A percentile compares a stretch with the other conserved stretches of the same genome.
Conservation (phyloP, 148 eudicot genomes). For the Agrostemma githago region DNA sequence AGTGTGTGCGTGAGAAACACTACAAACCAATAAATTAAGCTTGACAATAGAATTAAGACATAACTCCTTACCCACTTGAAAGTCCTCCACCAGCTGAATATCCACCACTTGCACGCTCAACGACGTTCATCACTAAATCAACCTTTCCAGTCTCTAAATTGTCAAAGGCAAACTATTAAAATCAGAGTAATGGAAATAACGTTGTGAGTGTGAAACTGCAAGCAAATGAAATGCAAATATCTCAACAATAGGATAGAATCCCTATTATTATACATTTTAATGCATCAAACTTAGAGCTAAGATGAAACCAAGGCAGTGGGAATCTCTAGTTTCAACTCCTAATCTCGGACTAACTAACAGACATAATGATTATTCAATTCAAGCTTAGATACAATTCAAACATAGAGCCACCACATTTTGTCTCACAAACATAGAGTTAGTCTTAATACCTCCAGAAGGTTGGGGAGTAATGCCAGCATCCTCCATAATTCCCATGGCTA, state of each 20-base stretch:
- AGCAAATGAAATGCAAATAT: neutral
- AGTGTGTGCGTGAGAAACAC: neutral
- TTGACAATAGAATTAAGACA: neutral
- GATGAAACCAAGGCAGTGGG: neutral
- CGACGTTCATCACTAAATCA: conserved; percentile 84
- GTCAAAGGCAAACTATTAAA: neutral
- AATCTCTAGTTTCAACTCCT: neutral
- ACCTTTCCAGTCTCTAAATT: conserved; percentile 72
- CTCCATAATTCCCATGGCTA: no score
- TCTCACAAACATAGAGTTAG: no score
- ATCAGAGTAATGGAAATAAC: conserved; percentile 1
- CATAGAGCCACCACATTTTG: no score
- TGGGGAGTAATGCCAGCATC: no score
- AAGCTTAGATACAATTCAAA: no score
- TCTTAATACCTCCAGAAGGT: no score
- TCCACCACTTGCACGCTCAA: conserved; percentile 95
- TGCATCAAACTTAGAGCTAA: neutral
- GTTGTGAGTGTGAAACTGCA: neutral
- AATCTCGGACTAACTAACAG: no score
- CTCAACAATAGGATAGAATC: neutral
- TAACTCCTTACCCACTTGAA: conserved; percentile 82
- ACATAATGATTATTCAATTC: no score
- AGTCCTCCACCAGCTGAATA: conserved; percentile 99
- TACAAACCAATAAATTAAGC: neutral
- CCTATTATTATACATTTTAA: neutral